Evolutionary conservation across 192 early-diverging fungal genomes (phyloP).

Genomic region (Backusella psychrophila): DNA sequence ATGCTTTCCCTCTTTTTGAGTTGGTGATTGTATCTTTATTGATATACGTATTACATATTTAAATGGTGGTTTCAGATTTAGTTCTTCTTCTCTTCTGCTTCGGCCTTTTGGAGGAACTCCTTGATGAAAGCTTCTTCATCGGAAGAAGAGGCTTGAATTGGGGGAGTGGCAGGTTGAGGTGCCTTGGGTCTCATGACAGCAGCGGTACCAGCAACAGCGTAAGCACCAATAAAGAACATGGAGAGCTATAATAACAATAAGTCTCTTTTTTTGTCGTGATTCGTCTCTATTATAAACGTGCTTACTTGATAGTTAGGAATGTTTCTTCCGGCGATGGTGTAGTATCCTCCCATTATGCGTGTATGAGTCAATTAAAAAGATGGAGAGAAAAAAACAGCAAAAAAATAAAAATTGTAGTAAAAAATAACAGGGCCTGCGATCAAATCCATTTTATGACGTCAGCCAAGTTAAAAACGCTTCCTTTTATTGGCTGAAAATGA

Average conservation of each 20-base stretch:
- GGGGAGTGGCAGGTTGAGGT: slow-evolving; percentile 32
- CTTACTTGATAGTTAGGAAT: slow-evolving; percentile 35
- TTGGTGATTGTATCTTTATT: neutral
- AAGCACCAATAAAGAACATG: slow-evolving; percentile 38
- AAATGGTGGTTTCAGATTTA: neutral
- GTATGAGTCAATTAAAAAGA: neutral
- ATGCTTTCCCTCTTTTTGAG: neutral
- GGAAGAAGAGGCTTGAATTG: slow-evolving; percentile 40
- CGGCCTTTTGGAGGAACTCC: slow-evolving; percentile 42
- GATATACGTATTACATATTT: neutral
- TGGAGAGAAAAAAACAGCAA: neutral
- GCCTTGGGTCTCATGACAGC: slow-evolving; percentile 29
- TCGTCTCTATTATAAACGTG: neutral
- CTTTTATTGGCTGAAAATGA: neutral
- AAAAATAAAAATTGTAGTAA: slow-evolving; percentile 3
- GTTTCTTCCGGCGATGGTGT: slow-evolving; percentile 35
- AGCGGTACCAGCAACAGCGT: slow-evolving; percentile 20
- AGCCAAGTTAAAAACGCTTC: neutral
- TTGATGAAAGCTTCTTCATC: slow-evolving; percentile 50
- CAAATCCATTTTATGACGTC: neutral
- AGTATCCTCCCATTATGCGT: slow-evolving; percentile 28
- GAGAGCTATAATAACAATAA: slow-evolving; percentile 24
- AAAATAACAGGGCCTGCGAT: neutral
- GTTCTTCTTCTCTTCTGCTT: slow-evolving; percentile 34
- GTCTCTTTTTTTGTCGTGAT: neutral